Percentiles rank a stretch among this genome's conserved stretches.
These are phyloP conservation scores for Monosporascus sp. DNA, from an alignment of 2,329 filamentous ascomycete genomes.

Conservation along the genomic window DNA sequence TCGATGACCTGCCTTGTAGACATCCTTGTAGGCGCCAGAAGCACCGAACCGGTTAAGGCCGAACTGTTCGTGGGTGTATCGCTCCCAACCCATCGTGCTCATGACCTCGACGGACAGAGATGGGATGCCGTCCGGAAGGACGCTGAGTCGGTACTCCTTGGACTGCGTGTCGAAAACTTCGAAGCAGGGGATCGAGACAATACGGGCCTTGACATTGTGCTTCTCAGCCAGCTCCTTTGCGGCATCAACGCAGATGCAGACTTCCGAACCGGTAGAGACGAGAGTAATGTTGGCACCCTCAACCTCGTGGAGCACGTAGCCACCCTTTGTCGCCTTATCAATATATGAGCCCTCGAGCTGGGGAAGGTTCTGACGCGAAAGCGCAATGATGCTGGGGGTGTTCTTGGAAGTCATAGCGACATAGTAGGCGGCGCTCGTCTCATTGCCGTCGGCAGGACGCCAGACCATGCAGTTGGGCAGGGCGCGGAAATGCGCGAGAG, in stretches of 20 bases:
- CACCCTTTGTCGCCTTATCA: slow-evolving; percentile 87
- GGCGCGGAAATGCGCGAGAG: slow-evolving; percentile 94
- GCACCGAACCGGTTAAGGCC: slow-evolving; percentile 98
- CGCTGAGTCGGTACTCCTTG: slow-evolving; percentile 91
- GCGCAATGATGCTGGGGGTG: slow-evolving; percentile 87
- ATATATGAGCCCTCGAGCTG: slow-evolving; percentile 93
- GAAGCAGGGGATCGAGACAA: slow-evolving; percentile 94
- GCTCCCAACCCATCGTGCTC: slow-evolving; percentile 97
- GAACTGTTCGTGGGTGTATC: slow-evolving; percentile 99
- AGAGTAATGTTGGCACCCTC: slow-evolving; percentile 82
- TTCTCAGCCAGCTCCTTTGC: slow-evolving; percentile 88
- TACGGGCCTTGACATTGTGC: slow-evolving; percentile 78
- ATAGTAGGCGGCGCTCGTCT: slow-evolving; percentile 97
- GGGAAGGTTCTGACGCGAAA: slow-evolving; percentile 96
- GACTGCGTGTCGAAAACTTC: slow-evolving; percentile 92
- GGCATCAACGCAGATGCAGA: slow-evolving; percentile 87
- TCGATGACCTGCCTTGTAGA: slow-evolving; percentile 69
- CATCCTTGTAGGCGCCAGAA: slow-evolving; percentile 93
- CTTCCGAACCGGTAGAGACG: slow-evolving; percentile 93
- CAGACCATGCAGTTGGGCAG: slow-evolving; percentile 99
- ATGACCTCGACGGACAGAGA: slow-evolving; percentile 93
- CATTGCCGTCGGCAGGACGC: slow-evolving; percentile 97
- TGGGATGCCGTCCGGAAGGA: slow-evolving; percentile 91
- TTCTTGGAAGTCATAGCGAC: slow-evolving; percentile 82
- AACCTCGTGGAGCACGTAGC: slow-evolving; percentile 82